Base-by-base conservation (phyloP, 2,329 filamentous ascomycete genomes). In the Hansfordia pulvinata region DNA sequence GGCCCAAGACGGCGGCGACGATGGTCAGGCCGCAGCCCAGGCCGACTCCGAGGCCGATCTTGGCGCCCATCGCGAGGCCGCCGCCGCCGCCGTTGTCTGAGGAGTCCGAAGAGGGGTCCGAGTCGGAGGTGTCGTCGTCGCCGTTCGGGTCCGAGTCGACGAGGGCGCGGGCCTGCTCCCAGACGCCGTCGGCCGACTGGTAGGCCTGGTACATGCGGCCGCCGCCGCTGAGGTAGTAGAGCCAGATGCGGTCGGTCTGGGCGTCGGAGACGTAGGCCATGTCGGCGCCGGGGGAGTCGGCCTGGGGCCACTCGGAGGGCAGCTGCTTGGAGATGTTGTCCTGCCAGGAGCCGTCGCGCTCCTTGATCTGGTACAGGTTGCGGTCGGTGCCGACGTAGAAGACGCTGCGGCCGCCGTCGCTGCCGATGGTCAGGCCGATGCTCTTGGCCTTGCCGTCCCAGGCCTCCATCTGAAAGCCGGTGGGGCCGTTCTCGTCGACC, bases 311-410 rank as follows among this genome's bases (percentile, higher is more conserved):
- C 17, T 39, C 28, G 5, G 23, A 22, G 2, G 19, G 17, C n/a
- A 36, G 27, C 20, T 44, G 42, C 15, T 20, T 8, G 8, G 26
- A 7, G 2, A 17, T 24, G 6, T 20, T 22, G n/a, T n/a, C n/a
- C 10, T 26, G 27, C 48, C 51, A 53, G 19, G 31, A 28, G 4
- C 12, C 37, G n/a, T 13, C 25, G 21, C n/a, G 15, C 27, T 46
- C 38, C 19, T 36, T 32, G 32, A 43, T 25, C 11, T 36, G 34
- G 32, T 49, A 42, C 9, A 55, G 38, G 11, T 19, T 32, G 16
- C 34, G 34, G 34, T 55, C 52, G 13, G 36, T 44, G 25, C 48
- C 49, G 18, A 53, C 38, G 29, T 50, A 53, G 34, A 40, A 49
- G 11, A 52, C 19, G 26, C 24, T 39, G 11, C 39, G 39, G 1